Evolutionary conservation across 306 rosid genomes (phyloP).

Genomic region (Quercus dentata): DNA sequence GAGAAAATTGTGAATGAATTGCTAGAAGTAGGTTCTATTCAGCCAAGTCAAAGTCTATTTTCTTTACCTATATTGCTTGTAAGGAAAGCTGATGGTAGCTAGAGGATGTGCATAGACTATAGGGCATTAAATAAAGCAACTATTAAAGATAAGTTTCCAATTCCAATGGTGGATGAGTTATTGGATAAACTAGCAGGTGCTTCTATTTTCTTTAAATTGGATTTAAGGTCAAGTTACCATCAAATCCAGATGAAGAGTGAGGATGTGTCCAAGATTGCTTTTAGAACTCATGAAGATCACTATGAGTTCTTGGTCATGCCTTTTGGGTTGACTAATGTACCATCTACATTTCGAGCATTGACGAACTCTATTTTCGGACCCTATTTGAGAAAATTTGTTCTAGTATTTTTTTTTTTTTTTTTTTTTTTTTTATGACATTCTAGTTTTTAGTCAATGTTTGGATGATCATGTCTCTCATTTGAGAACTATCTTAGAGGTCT

Average conservation of each 20-base stretch:
- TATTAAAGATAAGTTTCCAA: neutral
- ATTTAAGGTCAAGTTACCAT: neutral
- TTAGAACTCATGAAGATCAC: neutral
- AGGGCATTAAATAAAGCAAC: neutral
- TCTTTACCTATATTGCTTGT: neutral
- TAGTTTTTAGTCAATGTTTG: neutral
- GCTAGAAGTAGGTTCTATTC: no score
- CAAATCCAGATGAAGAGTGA: neutral
- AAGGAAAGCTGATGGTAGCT: neutral
- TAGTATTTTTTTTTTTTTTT: neutral
- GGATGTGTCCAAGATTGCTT: neutral
- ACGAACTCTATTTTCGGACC: no score
- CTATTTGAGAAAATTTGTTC: no score
- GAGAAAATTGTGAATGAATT: no score
- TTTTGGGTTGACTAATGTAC: no score
- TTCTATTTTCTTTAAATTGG: neutral
- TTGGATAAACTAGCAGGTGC: neutral
- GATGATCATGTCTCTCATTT: neutral
- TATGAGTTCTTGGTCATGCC: no score
- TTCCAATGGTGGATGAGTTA: neutral
- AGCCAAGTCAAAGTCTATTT: no score
- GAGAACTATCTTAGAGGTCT: neutral
- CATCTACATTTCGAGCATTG: no score
- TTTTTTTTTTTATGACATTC: neutral
- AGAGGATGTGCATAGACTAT: neutral